These are phyloP conservation scores for Chaetothyriales sp. DNA, from an alignment of 2,329 filamentous ascomycete species.

Conservation along the genomic window DNA sequence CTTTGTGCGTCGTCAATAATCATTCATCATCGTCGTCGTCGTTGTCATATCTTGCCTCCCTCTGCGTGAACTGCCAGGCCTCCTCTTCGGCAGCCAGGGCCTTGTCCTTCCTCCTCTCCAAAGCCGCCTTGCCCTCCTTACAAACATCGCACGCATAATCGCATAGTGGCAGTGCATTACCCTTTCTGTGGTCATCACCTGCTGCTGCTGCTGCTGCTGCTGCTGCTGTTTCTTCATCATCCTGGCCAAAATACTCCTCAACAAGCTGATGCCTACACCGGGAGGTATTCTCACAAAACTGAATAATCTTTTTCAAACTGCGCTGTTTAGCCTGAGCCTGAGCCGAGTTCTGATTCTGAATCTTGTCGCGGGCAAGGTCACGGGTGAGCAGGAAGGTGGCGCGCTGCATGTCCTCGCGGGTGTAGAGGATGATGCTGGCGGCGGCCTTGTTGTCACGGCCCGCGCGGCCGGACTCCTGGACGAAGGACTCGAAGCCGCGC, in stretches of 20 bases:
- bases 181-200: too few relatives aligned
- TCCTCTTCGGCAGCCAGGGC: slow-evolving; percentile 19
- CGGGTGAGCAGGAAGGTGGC: slow-evolving; percentile 40
- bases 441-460: slow-evolving; percentile 79
- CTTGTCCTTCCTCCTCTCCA: slow-evolving; percentile 41
- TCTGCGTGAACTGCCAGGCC: slow-evolving; percentile 20
- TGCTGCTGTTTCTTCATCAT: too few relatives aligned
- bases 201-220: too few relatives aligned
- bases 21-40: slow-evolving; percentile 8
- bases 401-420: slow-evolving; percentile 68
- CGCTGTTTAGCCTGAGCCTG: slow-evolving; percentile 14
- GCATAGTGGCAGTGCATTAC: slow-evolving; percentile 45
- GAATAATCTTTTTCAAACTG: slow-evolving; percentile 46
- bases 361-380: slow-evolving; percentile 27
- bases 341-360: slow-evolving; percentile 26
- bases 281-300: slow-evolving; percentile 65
- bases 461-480: slow-evolving; percentile 85
- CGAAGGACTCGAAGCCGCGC: slow-evolving; percentile 89
- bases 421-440: slow-evolving; percentile 82
- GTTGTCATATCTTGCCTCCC: slow-evolving; percentile 10
- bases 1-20: too few relatives aligned
- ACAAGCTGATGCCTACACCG: slow-evolving; percentile 63
- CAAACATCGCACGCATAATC: slow-evolving; percentile 67
- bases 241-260: slow-evolving; percentile 54
- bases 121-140: slow-evolving; percentile 44